A percentile compares a stretch with the other conserved stretches of the same genome.
These are phyloP conservation scores for Corniculantispora saksenae DNA, from an alignment of 2,329 filamentous ascomycete species.

Conservation along the genomic window DNA sequence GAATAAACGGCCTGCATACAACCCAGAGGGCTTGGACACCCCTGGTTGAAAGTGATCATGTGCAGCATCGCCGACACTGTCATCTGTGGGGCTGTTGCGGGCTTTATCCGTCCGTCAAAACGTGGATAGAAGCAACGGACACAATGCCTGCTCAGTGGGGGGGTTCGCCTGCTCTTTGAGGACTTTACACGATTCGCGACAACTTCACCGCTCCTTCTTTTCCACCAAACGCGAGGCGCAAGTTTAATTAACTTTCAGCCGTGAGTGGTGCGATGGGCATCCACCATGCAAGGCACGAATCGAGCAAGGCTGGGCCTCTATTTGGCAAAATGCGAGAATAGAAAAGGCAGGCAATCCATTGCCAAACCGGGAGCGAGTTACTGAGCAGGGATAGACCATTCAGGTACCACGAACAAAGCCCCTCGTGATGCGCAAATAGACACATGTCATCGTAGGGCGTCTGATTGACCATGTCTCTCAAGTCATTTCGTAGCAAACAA, in stretches of 20 bases:
- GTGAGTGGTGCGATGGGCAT: background rate
- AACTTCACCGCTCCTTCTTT: conserved; percentile 9
- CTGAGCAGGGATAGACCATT: background rate
- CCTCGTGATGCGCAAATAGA: background rate
- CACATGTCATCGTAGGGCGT: background rate
- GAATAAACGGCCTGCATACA: conserved; percentile 6
- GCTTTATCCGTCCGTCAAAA: background rate
- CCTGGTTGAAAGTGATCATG: conserved; percentile 15
- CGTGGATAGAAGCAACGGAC: conserved; percentile 8
- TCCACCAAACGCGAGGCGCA: background rate
- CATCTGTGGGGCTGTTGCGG: conserved; percentile 5
- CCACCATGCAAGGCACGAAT: background rate
- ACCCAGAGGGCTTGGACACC: background rate
- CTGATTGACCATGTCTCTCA: background rate
- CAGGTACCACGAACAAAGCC: background rate
- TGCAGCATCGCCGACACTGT: conserved; percentile 13
- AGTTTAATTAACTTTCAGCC: background rate
- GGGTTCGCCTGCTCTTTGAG: background rate
- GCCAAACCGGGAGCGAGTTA: background rate
- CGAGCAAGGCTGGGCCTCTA: background rate
- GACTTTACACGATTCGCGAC: background rate
- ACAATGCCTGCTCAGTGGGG: background rate
- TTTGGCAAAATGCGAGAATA: background rate
- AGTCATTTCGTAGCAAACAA: background rate
- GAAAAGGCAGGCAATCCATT: background rate